These are phyloP conservation scores for Leishmania martiniquensis DNA, from an alignment of 208 protist genomes.

Conservation along the genomic window DNA sequence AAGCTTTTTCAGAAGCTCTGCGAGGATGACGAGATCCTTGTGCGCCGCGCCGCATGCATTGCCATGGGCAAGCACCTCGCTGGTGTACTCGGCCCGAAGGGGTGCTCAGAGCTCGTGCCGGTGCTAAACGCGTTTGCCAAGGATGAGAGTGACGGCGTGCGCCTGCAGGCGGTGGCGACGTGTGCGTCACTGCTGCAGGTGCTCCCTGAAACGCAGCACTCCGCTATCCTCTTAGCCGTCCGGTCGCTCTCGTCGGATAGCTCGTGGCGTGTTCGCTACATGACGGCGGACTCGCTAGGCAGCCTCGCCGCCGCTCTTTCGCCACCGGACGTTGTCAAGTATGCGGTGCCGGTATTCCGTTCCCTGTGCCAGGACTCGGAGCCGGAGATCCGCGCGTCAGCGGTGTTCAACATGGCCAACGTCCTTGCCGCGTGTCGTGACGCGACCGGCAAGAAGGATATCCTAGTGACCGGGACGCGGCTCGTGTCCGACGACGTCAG, in stretches of 20 bases:
- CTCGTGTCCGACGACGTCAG: constrained; percentile 72
- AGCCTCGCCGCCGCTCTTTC: constrained; percentile 60
- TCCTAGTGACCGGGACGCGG: constrained; percentile 73
- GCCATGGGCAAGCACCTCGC: constrained; percentile 88
- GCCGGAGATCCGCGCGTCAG: constrained; percentile 86
- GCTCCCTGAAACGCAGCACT: constrained; percentile 82
- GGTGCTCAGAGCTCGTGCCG: constrained; percentile 88
- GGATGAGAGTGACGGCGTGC: constrained; percentile 97
- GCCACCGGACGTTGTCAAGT: constrained; percentile 62
- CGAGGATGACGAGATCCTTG: constrained; percentile 98
- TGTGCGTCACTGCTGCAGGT: constrained; percentile 87
- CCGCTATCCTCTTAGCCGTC: constrained; percentile 83
- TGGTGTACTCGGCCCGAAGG: constrained; percentile 57
- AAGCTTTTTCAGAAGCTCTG: constrained; percentile 86
- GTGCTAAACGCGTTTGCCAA: constrained; percentile 89
- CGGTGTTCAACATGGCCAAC: constrained; percentile 83
- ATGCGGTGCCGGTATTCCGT: constrained; percentile 73
- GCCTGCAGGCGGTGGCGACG: constrained; percentile 95
- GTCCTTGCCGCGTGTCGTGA: constrained; percentile 68
- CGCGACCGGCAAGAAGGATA: constrained; percentile 58
- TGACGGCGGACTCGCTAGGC: constrained; percentile 96
- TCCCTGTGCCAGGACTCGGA: constrained; percentile 81
- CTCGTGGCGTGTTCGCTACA: constrained; percentile 98
- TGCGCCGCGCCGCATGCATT: constrained; percentile 94
- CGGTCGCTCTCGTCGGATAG: constrained; percentile 85